These are phyloP conservation scores for Dactylellina sp. DNA, from an alignment of 2,329 filamentous ascomycete genomes.

Conservation along the genomic window DNA sequence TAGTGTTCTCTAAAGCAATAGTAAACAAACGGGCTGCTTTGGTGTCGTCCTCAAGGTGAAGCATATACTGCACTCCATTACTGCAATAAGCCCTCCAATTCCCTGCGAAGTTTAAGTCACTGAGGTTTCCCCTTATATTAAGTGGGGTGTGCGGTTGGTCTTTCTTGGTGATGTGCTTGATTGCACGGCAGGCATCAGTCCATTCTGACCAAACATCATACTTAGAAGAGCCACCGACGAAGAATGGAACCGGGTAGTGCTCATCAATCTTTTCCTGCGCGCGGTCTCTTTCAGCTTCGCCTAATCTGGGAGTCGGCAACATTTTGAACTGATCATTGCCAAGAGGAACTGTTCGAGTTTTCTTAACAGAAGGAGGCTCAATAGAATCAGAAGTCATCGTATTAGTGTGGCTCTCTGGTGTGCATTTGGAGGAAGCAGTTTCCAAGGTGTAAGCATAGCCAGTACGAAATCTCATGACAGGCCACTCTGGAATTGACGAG, in stretches of 20 bases:
- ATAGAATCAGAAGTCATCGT: background rate
- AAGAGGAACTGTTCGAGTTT: background rate
- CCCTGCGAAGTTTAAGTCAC: background rate
- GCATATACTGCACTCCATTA: constrained; percentile 1
- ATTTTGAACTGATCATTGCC: background rate
- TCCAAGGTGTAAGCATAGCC: background rate
- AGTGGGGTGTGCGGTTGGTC: background rate
- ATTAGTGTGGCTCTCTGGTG: background rate
- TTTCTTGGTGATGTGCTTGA: constrained; percentile 25
- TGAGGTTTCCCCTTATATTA: background rate
- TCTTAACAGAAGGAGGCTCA: background rate
- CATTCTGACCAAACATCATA: constrained; percentile 32
- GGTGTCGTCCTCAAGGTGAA: constrained; percentile 15
- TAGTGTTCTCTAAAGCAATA: background rate
- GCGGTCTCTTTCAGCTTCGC: background rate
- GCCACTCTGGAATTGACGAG: constrained; percentile 14
- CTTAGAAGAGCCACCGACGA: constrained; percentile 2
- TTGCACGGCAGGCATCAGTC: constrained; percentile 19
- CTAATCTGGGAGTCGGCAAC: background rate
- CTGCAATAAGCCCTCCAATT: background rate
- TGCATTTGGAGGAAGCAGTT: background rate
- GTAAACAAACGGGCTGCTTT: background rate
- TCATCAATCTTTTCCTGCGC: background rate
- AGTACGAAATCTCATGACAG: background rate
- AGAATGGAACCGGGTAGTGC: constrained; percentile 28